These are phyloP conservation scores for Incumbomyces delicatus DNA, from an alignment of 2,329 filamentous ascomycete species.

Conservation along the genomic window DNA sequence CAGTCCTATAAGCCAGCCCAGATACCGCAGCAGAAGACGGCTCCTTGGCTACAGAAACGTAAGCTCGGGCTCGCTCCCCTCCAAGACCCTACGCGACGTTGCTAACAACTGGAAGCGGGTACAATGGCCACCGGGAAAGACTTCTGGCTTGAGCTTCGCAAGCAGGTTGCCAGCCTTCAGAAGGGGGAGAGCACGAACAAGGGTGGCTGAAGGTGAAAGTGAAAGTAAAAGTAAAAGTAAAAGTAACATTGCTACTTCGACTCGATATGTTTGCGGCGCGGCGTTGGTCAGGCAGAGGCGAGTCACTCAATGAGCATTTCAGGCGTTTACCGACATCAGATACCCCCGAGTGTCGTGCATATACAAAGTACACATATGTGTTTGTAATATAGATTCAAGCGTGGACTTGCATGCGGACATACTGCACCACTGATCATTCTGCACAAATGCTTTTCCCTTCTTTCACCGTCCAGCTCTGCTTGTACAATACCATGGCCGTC, in stretches of 20 bases:
- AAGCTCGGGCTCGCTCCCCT: conserved; percentile 20
- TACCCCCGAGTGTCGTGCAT: background rate
- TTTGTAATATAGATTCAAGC: no score
- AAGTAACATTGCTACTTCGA: background rate
- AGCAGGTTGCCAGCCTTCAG: conserved; percentile 34
- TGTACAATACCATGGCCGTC: no score
- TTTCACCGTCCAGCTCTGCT: no score
- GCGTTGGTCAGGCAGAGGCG: no score
- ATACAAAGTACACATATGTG: no score
- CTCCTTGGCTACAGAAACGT: conserved; percentile 38
- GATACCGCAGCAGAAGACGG: conserved; percentile 26
- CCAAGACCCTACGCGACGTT: background rate
- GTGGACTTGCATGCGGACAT: no score
- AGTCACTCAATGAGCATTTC: background rate
- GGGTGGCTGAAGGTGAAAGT: conserved; percentile 18
- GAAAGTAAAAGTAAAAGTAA: no score
- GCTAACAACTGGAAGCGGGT: conserved; percentile 28
- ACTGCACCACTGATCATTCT: no score
- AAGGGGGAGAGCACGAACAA: conserved; percentile 21
- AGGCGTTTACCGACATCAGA: background rate
- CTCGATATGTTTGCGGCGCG: background rate
- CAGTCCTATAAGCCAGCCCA: conserved; percentile 31
- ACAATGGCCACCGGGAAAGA: conserved; percentile 40
- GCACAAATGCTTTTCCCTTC: no score
- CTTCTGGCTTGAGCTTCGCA: conserved; percentile 41